phyloP scores from a whole-genome alignment of 2,329 filamentous ascomycete species.

The Cladosporium sp. region DNA sequence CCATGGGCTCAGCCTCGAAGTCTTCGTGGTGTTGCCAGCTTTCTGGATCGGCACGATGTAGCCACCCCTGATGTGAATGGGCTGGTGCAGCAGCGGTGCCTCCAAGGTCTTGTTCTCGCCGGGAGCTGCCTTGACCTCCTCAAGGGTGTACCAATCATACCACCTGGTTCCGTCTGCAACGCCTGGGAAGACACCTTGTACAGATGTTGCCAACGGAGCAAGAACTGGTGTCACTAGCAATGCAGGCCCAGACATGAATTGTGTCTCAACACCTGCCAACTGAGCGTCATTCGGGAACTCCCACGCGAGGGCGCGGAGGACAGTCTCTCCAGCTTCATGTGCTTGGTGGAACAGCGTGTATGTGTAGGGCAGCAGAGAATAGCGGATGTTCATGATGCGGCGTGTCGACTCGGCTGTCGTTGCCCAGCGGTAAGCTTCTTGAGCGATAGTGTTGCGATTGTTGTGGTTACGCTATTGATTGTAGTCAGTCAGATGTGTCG shows the following conservation, averaged over 20 bases:
- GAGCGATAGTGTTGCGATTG: conserved; percentile 23
- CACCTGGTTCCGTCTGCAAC: conserved; percentile 21
- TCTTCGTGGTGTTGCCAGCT: conserved; percentile 22
- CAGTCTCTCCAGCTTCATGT: conserved; percentile 20
- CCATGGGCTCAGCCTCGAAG: conserved; percentile 19
- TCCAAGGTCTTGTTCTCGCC: conserved; percentile 24
- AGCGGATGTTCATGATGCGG: conserved; percentile 27
- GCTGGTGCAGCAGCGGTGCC: conserved; percentile 23
- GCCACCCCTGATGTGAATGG: conserved; percentile 22
- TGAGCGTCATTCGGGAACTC: conserved; percentile 24
- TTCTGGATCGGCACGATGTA: conserved; percentile 23
- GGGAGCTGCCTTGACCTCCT: conserved; percentile 17
- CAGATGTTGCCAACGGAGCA: conserved; percentile 19
- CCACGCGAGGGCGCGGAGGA: conserved; percentile 24
- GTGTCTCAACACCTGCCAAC: conserved; percentile 24
- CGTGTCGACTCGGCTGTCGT: conserved; percentile 23
- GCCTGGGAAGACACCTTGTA: conserved; percentile 26
- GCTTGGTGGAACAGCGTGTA: conserved; percentile 28
- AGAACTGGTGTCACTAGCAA: conserved; percentile 25
- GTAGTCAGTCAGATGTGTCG: background rate
- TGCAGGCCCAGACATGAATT: conserved; percentile 26
- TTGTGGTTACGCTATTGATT: conserved; percentile 21
- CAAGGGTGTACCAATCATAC: conserved; percentile 27
- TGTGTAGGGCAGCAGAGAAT: conserved; percentile 24
- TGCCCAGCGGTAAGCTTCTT: conserved; percentile 28